phyloP scores from a whole-genome alignment of 2,329 filamentous ascomycete species.

The Ascochyta pisi region DNA sequence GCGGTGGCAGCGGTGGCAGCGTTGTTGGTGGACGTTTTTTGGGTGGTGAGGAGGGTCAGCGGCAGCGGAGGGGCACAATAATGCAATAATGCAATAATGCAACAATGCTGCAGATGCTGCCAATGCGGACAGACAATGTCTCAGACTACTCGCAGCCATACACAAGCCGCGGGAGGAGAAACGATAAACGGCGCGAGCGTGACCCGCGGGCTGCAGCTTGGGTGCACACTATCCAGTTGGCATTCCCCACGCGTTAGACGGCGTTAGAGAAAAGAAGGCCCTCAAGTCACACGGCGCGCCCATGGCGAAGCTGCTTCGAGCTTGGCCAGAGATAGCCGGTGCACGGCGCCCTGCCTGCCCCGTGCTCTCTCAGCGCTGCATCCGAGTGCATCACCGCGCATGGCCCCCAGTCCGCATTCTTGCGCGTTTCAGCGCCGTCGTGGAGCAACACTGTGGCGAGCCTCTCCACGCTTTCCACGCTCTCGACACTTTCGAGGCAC shows the following conservation, averaged over 20 bases:
- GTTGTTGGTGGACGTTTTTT: slow-evolving; percentile 1
- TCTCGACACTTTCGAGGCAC: not conserved
- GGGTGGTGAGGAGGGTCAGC: slow-evolving; percentile 5
- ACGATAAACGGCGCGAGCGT: slow-evolving; percentile 16
- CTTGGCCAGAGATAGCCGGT: not conserved
- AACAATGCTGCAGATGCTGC: not conserved
- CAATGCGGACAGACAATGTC: not conserved
- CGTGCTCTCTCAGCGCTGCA: slow-evolving; percentile 1
- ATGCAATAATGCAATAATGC: not conserved
- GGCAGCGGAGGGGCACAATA: slow-evolving; percentile 16
- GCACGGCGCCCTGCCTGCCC: not conserved
- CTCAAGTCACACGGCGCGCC: slow-evolving; percentile 7
- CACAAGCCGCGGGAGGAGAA: slow-evolving; percentile 1
- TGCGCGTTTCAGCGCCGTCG: slow-evolving; percentile 19
- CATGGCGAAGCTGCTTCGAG: not conserved
- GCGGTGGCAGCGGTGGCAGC: not conserved
- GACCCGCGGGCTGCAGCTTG: slow-evolving; percentile 15
- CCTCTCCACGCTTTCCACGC: slow-evolving; percentile 5
- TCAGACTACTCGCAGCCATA: not conserved
- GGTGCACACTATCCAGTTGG: slow-evolving; percentile 17
- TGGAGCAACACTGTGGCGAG: slow-evolving; percentile 14
- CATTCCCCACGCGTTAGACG: slow-evolving; percentile 12
- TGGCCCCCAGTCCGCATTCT: slow-evolving; percentile 17
- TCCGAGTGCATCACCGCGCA: slow-evolving; percentile 1
- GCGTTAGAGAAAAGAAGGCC: not conserved